Conservation (phyloP, 2,329 filamentous ascomycete genomes). For the Xylariaceae sp. region DNA sequence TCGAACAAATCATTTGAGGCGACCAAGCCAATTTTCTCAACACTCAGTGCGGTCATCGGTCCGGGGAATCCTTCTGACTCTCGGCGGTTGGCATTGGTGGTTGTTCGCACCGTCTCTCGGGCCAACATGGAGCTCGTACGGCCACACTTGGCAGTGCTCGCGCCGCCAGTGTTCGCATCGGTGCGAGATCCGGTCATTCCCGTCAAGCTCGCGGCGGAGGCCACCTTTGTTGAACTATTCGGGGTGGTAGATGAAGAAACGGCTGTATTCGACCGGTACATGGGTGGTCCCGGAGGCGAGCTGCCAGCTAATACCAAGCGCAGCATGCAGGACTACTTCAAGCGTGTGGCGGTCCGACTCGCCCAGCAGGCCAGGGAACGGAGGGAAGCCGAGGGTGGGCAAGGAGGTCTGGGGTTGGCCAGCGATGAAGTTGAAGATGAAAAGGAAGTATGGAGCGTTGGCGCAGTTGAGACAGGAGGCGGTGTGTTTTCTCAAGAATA, state of each 20-base stretch:
- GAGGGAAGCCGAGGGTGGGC: slow-evolving; percentile 84
- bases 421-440: slow-evolving; percentile 94
- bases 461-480: slow-evolving; percentile 73
- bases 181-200: slow-evolving; percentile 92
- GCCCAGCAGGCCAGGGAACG: slow-evolving; percentile 85
- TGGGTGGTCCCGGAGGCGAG: slow-evolving; percentile 61
- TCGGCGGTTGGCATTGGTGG: slow-evolving; percentile 79
- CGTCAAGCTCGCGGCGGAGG: slow-evolving; percentile 91
- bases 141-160: slow-evolving; percentile 75
- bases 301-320: slow-evolving; percentile 71
- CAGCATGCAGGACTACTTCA: slow-evolving; percentile 96
- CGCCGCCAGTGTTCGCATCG: slow-evolving; percentile 78
- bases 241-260: slow-evolving; percentile 82
- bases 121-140: slow-evolving; percentile 74
- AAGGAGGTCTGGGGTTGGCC: slow-evolving; percentile 77
- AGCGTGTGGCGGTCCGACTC: slow-evolving; percentile 78
- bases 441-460: slow-evolving; percentile 92
- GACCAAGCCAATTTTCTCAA: slow-evolving; percentile 74
- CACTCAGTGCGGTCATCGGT: slow-evolving; percentile 68
- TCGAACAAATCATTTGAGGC: slow-evolving; percentile 68
- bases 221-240: slow-evolving; percentile 88
- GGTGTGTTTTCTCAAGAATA: slow-evolving; percentile 50
- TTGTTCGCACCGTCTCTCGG: slow-evolving; percentile 79
- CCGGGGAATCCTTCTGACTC: slow-evolving; percentile 78
- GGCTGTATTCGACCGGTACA: slow-evolving; percentile 86